Evolutionary conservation across 352 stramenopile genomes (phyloP).

Genomic region (Phytopythium cucurbitacearum): DNA sequence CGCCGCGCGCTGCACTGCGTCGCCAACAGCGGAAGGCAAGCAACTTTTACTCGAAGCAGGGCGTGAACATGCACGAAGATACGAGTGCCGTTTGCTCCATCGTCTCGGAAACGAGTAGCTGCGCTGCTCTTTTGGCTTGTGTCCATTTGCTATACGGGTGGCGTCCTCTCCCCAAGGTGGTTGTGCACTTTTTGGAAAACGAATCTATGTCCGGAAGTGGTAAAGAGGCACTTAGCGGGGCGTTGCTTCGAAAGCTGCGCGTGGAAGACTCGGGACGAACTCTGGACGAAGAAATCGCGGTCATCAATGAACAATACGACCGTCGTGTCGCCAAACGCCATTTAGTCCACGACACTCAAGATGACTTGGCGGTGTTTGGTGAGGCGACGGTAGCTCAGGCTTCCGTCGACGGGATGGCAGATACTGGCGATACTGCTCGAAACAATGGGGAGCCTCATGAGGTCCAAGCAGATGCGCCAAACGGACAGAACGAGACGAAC

Average conservation of each 20-base stretch:
- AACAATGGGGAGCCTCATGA: no score
- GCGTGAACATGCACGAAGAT: conserved; percentile 53
- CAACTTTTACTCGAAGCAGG: conserved; percentile 79
- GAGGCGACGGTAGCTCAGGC: background rate
- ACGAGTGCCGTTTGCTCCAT: conserved; percentile 65
- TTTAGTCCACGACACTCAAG: conserved; percentile 27
- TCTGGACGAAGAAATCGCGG: conserved; percentile 67
- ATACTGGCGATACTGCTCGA: no score
- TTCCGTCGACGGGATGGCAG: no score
- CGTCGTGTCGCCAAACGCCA: conserved; percentile 56
- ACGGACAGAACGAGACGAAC: no score
- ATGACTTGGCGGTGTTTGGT: conserved; percentile 24
- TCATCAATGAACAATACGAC: conserved; percentile 78
- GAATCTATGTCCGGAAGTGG: conserved; percentile 6
- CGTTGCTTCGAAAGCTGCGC: conserved; percentile 35
- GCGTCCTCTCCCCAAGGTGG: conserved; percentile 56
- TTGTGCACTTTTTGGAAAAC: conserved; percentile 56
- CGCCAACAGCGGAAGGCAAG: conserved; percentile 57
- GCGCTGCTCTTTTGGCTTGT: conserved; percentile 72
- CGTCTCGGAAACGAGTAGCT: conserved; percentile 72
- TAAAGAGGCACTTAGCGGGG: conserved; percentile 21
- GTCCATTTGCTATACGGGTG: conserved; percentile 77
- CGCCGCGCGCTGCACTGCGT: conserved; percentile 48
- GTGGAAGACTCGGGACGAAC: conserved; percentile 31
- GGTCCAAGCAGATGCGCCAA: no score